Percentiles rank a stretch among this genome's conserved stretches.
Conservation (phyloP, 495 filamentous ascomycete species). For the Aspergillus steynii region DNA sequence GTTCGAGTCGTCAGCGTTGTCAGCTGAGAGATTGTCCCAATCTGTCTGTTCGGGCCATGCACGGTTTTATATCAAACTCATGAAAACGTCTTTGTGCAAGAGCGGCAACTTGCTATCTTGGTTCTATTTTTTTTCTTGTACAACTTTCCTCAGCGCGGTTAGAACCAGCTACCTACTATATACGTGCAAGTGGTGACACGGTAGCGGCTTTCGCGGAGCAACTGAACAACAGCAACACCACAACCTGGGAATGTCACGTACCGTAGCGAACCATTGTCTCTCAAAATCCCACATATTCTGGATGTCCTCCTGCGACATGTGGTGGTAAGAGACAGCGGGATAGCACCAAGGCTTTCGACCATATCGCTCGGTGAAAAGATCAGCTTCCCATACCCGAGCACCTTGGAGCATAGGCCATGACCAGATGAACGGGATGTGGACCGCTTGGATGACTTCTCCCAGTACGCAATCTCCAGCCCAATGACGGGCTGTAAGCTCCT, state of each 20-base stretch:
- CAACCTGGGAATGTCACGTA: slow-evolving; percentile 17
- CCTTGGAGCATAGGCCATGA: slow-evolving; percentile 44
- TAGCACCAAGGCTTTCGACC: slow-evolving; percentile 51
- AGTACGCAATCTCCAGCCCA: slow-evolving; percentile 45
- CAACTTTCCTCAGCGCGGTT: no score
- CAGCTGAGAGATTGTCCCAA: slow-evolving; percentile 36
- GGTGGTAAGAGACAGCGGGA: slow-evolving; percentile 49
- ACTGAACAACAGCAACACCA: no score
- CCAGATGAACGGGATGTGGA: slow-evolving; percentile 32
- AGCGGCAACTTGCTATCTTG: slow-evolving; percentile 9
- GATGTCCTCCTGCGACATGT: slow-evolving; percentile 45
- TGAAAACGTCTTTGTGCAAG: slow-evolving; percentile 37
- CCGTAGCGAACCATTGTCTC: slow-evolving; percentile 42
- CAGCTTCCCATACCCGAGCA: slow-evolving; percentile 35
- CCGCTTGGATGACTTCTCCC: slow-evolving; percentile 39
- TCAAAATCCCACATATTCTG: slow-evolving; percentile 47
- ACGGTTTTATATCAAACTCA: slow-evolving; percentile 25
- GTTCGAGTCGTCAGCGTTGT: slow-evolving; percentile 20
- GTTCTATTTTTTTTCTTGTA: no score
- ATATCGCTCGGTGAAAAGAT: slow-evolving; percentile 40
- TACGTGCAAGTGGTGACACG: no score
- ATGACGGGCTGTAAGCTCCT: slow-evolving; percentile 28
- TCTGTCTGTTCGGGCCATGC: slow-evolving; percentile 21
- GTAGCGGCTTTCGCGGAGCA: no score
- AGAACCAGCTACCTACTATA: no score